Evolutionary conservation across 2,329 filamentous ascomycete genomes (phyloP).

Genomic region (Cercospora sp.): DNA sequence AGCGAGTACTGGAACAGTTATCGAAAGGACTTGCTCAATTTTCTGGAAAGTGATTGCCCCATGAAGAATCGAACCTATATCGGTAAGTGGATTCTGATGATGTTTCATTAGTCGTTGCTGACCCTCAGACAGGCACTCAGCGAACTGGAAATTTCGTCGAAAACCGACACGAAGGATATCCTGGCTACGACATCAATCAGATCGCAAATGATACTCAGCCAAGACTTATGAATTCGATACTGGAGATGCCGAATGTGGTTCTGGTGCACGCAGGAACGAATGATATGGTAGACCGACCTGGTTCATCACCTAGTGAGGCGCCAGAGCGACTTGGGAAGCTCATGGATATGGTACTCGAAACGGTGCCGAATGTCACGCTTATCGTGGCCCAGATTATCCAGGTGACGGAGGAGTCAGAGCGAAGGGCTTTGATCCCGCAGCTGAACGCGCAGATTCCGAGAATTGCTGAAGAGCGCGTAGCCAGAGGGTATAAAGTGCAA

Average conservation of each 20-base stretch:
- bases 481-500: slow-evolving; percentile 15
- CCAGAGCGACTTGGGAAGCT: slow-evolving; percentile 17
- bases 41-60: slow-evolving; percentile 10
- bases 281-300: slow-evolving; percentile 5
- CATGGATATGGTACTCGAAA: slow-evolving; percentile 18
- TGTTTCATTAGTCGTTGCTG: background rate
- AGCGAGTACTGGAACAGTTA: slow-evolving; percentile 14
- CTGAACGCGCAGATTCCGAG: slow-evolving; percentile 14
- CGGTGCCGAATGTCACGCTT: slow-evolving; percentile 18
- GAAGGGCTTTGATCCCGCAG: background rate
- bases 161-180: slow-evolving; percentile 17
- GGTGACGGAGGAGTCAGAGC: background rate
- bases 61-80: slow-evolving; percentile 7
- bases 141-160: slow-evolving; percentile 10
- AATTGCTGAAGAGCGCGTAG: slow-evolving; percentile 6
- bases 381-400: slow-evolving; percentile 21
- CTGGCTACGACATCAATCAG: slow-evolving; percentile 10
- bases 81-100: background rate
- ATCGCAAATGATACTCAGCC: slow-evolving; percentile 11
- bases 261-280: slow-evolving; percentile 25
- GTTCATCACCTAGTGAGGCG: background rate
- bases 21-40: slow-evolving; percentile 10
- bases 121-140: background rate
- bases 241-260: slow-evolving; percentile 19
- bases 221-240: background rate